Conservation (phyloP, 441 rosid genomes). For the Aleurites moluccanus region DNA sequence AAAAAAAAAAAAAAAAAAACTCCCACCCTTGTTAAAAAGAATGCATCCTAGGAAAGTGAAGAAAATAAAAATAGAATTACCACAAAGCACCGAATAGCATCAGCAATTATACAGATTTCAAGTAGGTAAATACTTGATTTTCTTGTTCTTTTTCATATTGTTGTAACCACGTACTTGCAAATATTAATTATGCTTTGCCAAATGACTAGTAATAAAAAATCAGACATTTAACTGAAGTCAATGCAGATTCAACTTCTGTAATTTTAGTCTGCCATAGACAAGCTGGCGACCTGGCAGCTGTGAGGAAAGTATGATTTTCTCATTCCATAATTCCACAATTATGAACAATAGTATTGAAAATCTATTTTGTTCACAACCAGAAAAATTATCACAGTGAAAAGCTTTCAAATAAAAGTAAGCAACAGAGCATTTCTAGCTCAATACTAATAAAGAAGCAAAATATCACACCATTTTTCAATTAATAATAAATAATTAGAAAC, state of each 20-base stretch:
- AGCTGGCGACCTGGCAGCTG: not conserved
- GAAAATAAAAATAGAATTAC: not conserved
- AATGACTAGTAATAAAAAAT: not conserved
- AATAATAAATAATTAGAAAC: not conserved
- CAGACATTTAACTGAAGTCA: not conserved
- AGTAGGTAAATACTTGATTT: not conserved
- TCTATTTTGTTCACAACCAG: not conserved
- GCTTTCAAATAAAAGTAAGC: not conserved
- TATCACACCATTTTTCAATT: not conserved
- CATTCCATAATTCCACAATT: not conserved
- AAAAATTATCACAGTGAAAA: not conserved
- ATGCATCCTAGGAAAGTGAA: not conserved
- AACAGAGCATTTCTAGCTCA: not conserved
- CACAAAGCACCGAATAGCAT: not conserved
- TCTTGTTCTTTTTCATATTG: not conserved
- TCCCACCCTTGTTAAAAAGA: not conserved
- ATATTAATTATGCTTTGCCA: not conserved
- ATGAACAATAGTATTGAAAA: not conserved
- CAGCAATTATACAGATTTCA: slow-evolving; percentile 1
- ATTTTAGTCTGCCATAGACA: not conserved
- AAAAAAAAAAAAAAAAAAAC: no score
- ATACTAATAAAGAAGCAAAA: not conserved
- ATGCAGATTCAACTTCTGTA: not conserved
- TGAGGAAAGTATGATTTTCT: not conserved
- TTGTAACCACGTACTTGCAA: not conserved